Base-by-base conservation (phyloP, 768 basidiomycete species). In the Cystofilobasidium macerans region DNA sequence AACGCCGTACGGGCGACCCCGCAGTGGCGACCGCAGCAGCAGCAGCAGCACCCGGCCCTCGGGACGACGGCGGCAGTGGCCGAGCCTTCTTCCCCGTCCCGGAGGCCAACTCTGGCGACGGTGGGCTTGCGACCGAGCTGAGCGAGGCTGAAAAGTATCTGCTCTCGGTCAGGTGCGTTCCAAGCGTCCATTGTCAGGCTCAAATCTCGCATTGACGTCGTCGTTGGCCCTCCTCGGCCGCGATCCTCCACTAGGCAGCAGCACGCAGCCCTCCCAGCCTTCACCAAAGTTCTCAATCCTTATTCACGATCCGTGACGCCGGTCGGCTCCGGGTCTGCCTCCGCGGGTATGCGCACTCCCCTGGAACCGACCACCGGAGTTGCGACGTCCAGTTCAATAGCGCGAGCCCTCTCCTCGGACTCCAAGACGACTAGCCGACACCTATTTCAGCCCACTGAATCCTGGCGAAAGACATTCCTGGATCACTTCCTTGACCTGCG, bases 201-300 rank as follows among this genome's bases (percentile, higher is more conserved):
- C 28, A 47, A 20, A 6, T n/a, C 1, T 4, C 42, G 22, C 13
- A n/a, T n/a, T n/a, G n/a, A 6, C 45, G 9, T 22, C 22, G 42
- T 8, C 22, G 45, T n/a, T n/a, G 45, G 42, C 42, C 42, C 4
- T 4, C 14, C 42, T 13, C 42, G 16, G 12, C 24, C 45, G 11
- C 7, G 6, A 6, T 47, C n/a, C 20, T 18, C 28, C 24, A 26
- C 11, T 26, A 18, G 13, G n/a, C 7, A 51, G 48, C 51, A 60
- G 38, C 38, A 60, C 12, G 40, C 38, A 4, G 43, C 38, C n/a
- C 38, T 60, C 7, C 58, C 58, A 8, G 38, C 58, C 28, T 60
- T 60, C 43, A 60, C 58, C 36, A 60, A 42, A 14, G 58, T 45
- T 14, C 35, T 43, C 36, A 60, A 60, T 30, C 58, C 58, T 13